Conservation (phyloP, 257 asterid genomes). For the Fraxinus excelsior region DNA sequence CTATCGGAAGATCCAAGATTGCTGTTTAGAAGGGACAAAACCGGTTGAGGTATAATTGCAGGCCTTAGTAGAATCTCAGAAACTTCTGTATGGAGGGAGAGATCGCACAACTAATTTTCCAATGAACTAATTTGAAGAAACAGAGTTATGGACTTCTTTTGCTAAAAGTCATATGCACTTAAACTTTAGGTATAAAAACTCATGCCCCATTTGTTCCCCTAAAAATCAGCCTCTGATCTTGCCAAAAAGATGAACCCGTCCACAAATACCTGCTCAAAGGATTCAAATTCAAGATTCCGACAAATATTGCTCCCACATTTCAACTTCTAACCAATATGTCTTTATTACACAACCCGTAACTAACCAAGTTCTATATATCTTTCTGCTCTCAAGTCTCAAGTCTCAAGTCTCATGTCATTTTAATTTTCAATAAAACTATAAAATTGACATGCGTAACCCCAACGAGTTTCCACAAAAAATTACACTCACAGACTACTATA, state of each 20-base stretch:
- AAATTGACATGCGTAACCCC: not conserved
- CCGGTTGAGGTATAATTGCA: not conserved
- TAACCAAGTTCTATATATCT: not conserved
- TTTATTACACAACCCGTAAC: not conserved
- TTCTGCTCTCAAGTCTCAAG: not conserved
- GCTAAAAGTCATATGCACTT: constrained; percentile 5
- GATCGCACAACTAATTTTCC: not conserved
- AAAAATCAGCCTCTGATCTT: not conserved
- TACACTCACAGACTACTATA: not conserved
- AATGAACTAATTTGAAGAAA: not conserved
- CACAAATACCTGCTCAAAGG: not conserved
- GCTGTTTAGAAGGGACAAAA: not conserved
- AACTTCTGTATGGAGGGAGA: not conserved
- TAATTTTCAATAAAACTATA: not conserved
- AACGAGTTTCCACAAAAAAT: not conserved
- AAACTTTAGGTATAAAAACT: constrained; percentile 4
- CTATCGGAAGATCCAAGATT: not conserved
- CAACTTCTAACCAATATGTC: not conserved
- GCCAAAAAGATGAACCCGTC: not conserved
- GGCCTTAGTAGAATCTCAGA: not conserved
- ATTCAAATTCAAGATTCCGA: constrained; percentile 1
- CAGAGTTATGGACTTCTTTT: not conserved
- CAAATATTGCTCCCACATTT: not conserved
- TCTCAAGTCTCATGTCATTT: constrained; percentile 3
- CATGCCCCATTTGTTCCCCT: not conserved